A percentile compares a stretch with the other conserved stretches of the same genome.
These are phyloP conservation scores for Lecanicillium sp. DNA, from an alignment of 2,329 filamentous ascomycete species.

Conservation along the genomic window DNA sequence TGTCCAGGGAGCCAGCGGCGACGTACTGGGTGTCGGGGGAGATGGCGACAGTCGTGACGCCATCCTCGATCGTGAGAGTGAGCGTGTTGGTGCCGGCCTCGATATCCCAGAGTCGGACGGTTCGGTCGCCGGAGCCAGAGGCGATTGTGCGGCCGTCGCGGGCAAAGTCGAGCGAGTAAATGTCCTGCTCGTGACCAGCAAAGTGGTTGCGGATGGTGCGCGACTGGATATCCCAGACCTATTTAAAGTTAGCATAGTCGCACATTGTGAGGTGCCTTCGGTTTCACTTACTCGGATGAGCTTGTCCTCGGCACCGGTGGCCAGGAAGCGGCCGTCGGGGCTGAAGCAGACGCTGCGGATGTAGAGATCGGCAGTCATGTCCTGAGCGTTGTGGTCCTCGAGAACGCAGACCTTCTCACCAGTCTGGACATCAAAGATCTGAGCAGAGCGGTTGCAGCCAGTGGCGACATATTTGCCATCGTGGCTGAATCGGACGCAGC, in stretches of 20 bases:
- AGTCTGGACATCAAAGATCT: constrained; percentile 89
- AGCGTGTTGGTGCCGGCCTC: constrained; percentile 76
- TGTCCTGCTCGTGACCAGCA: constrained; percentile 96
- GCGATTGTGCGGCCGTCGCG: constrained; percentile 91
- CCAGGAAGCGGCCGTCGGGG: constrained; percentile 87
- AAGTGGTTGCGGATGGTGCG: constrained; percentile 88
- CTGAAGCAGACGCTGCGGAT: constrained; percentile 99
- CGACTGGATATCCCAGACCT: constrained; percentile 91
- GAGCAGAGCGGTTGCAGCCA: constrained; percentile 96
- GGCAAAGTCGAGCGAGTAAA: constrained; percentile 93
- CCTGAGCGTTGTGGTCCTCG: constrained; percentile 74
- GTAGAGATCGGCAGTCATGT: constrained; percentile 87
- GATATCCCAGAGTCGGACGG: constrained; percentile 94
- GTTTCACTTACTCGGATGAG: constrained; percentile 73
- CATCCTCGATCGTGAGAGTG: constrained; percentile 88
- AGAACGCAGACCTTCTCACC: constrained; percentile 85
- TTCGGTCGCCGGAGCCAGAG: constrained; percentile 90
- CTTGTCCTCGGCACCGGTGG: constrained; percentile 96
- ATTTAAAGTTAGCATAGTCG: constrained; percentile 14
- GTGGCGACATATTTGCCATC: constrained; percentile 96
- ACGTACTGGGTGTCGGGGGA: constrained; percentile 93
- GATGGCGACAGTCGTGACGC: constrained; percentile 94
- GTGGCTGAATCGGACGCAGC: constrained; percentile 93
- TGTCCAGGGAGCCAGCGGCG: constrained; percentile 90
- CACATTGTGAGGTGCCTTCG: not conserved